Evolutionary conservation across 1,139 yeast species (phyloP).

Genomic region (Suhomyces panamericanus): DNA sequence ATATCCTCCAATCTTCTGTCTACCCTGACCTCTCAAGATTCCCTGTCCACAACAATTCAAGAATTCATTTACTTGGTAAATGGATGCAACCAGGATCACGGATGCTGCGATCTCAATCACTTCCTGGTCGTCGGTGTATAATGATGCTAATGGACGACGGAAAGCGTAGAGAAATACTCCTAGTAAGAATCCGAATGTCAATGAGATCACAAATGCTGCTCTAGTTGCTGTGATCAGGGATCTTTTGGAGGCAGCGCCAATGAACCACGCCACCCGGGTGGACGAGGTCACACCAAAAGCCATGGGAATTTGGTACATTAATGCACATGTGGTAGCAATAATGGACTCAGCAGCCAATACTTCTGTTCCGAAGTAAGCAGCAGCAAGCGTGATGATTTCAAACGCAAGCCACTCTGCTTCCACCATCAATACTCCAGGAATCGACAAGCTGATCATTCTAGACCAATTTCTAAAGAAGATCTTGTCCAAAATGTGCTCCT

Average conservation of each 20-base stretch:
- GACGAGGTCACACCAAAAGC: conserved; percentile 74
- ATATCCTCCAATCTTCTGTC: conserved; percentile 65
- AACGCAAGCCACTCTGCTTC: conserved; percentile 72
- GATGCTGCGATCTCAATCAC: conserved; percentile 53
- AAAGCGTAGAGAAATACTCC: conserved; percentile 38
- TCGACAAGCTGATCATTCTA: conserved; percentile 51
- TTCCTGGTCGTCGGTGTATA: conserved; percentile 50
- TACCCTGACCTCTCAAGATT: conserved; percentile 64
- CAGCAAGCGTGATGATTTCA: conserved; percentile 61
- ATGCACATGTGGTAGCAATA: conserved; percentile 65
- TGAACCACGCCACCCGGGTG: conserved; percentile 74
- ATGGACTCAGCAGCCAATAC: conserved; percentile 74
- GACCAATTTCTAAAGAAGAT: conserved; percentile 52
- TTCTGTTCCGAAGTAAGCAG: conserved; percentile 64
- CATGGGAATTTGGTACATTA: conserved; percentile 72
- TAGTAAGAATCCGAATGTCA: conserved; percentile 44
- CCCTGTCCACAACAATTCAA: conserved; percentile 59
- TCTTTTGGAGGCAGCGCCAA: conserved; percentile 65
- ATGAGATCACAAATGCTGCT: conserved; percentile 44
- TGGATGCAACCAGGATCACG: conserved; percentile 55
- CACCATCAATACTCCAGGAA: conserved; percentile 65
- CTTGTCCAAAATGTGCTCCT: conserved; percentile 38
- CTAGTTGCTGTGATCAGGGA: conserved; percentile 47
- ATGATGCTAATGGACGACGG: conserved; percentile 42
- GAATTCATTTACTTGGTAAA: conserved; percentile 60